phyloP scores from a whole-genome alignment of 805 yeast genomes.

The Wickerhamiella siamensis region DNA sequence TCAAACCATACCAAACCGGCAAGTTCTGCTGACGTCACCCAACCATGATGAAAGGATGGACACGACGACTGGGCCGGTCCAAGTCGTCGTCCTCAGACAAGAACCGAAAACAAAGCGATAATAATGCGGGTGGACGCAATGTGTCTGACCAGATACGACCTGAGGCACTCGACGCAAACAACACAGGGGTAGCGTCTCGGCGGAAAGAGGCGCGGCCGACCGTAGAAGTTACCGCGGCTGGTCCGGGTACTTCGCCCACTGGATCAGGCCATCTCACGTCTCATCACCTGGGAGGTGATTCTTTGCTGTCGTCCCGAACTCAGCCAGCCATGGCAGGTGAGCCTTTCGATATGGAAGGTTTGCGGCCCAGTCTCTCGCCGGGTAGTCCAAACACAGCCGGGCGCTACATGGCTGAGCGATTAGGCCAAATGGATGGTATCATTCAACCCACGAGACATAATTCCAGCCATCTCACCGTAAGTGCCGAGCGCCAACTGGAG shows the following conservation, averaged over 20 bases:
- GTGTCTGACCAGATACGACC: conserved; percentile 16
- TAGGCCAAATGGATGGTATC: conserved; percentile 64
- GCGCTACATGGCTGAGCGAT: conserved; percentile 41
- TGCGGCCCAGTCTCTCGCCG: conserved; percentile 1
- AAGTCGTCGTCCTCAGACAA: conserved; percentile 18
- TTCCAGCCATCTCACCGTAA: conserved; percentile 80
- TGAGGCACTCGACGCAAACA: conserved; percentile 19
- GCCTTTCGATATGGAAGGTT: not conserved
- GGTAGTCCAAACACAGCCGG: conserved; percentile 1
- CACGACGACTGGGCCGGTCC: conserved; percentile 25
- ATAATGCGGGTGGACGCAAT: not conserved
- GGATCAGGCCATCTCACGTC: not conserved
- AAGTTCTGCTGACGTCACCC: not conserved
- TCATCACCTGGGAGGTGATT: conserved; percentile 1
- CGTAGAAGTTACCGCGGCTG: conserved; percentile 5
- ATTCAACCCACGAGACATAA: conserved; percentile 82
- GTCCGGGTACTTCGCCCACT: not conserved
- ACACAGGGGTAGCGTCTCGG: conserved; percentile 20
- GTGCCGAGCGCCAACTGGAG: conserved; percentile 46
- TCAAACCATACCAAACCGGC: too few relatives aligned
- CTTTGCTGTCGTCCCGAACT: not conserved
- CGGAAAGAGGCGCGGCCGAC: conserved; percentile 9
- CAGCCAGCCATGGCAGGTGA: not conserved
- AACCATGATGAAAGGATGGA: conserved; percentile 28
- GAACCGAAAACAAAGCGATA: conserved; percentile 12